Base-by-base conservation (phyloP, 2,329 filamentous ascomycete genomes). In the Trichoderma hamatum region DNA sequence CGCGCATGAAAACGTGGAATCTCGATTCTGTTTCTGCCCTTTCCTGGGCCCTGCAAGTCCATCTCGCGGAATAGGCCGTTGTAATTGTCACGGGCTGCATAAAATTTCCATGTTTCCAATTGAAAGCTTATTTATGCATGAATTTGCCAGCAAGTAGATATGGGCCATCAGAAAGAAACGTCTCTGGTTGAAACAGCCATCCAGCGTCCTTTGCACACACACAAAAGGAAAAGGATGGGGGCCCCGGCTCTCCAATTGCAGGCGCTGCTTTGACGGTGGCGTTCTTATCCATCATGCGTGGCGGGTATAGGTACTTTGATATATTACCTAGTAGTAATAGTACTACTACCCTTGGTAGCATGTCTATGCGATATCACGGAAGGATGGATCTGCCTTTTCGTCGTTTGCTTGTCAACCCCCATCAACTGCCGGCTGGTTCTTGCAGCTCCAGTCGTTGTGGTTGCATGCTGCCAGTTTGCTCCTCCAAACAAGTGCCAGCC, bases 1-100 rank as follows among this genome's bases (percentile, higher is more conserved):
- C 63, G 21, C 28, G 63, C 62, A 65, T 65, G 26, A 56, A 19
- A 65, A 65, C 63, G 54, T 51, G 51, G 54, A 59, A 66, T 66
- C 54, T 66, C 54, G 63, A 66, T 66, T 36, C 61, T 19, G 34
- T 19, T 24, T 26, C n/a, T 43, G n/a, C 28, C 28, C 32, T 56
- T 19, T 34, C 13, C 32, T 14, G 10, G 19, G 19, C 13, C 54
- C 7, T 34, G 14, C 19, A 21, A 21, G 19, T n/a, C 16, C 32
- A 9, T 32, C 32, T 19, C 16, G 36, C 14, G 7, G n/a, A n/a
- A n/a, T n/a, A n/a, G n/a, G n/a, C n/a, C 43, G 3, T 21, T 4
- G 14, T 13, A 14, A 1, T 16, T 51, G 3, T n/a, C 3, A 11
- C 19, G 24, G 30, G 14, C 54, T 10, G 30, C 54, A 56, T 13